Conservation (phyloP, 2,329 filamentous ascomycete genomes). For the Tympanopsis confertula region DNA sequence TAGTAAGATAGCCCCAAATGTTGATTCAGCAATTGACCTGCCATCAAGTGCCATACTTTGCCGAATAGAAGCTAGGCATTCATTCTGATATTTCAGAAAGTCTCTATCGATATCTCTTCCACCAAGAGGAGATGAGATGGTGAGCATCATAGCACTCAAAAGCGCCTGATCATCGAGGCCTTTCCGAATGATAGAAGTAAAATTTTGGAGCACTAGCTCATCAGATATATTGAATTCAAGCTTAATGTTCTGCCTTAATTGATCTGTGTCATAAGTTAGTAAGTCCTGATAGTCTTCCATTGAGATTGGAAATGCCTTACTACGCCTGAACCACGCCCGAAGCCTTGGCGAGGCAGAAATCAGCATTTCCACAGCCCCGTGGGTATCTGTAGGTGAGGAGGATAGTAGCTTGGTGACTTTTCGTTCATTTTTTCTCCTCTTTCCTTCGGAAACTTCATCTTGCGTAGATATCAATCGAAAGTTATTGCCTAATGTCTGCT, state of each 20-base stretch:
- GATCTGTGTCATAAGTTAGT: no score
- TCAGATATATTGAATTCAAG: constrained; percentile 23
- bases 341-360: no score
- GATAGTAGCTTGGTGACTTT: no score
- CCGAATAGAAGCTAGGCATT: constrained; percentile 19
- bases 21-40: constrained; percentile 18
- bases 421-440: no score
- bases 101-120: constrained; percentile 13
- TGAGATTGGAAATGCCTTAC: no score
- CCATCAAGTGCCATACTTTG: constrained; percentile 15
- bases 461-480: no score
- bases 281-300: no score
- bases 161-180: constrained; percentile 21
- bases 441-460: no score
- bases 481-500: no score
- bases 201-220: constrained; percentile 23
- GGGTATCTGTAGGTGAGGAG: no score
- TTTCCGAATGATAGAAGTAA: constrained; percentile 19
- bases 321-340: no score
- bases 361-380: no score
- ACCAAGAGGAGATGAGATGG: constrained; percentile 18
- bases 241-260: constrained; percentile 13
- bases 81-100: constrained; percentile 20
- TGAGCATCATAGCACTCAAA: constrained; percentile 24
- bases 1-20: constrained; percentile 26